Base-by-base conservation (phyloP, 1,139 yeast species). In the Candida gigantensis region DNA sequence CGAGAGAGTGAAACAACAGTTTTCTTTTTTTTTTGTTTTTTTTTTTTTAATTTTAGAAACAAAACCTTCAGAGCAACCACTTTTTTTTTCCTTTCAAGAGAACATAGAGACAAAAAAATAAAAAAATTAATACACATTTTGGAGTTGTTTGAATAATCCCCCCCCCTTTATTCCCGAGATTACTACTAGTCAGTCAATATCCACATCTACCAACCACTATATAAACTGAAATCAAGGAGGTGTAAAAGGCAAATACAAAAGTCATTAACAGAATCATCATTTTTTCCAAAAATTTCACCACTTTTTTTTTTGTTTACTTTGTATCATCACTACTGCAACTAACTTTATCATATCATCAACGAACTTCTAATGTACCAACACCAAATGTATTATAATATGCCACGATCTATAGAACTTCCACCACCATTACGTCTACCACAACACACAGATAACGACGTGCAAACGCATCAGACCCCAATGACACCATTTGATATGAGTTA, bases 401-500 rank as follows among this genome's bases (percentile, higher is more conserved):
- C 28, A 9, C 34, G 44, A 16, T 34, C 40, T n/a, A 30, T 39
- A 10, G 44, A 40, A 14, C 12, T 34, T 26, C 40, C 37, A 12
- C 39, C 44, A 10, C 42, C 44, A 14, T 34, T 42, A 12, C 39
- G 40, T 13, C 10, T 40, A 20, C 37, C 34, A 14, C 39, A 29
- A 9, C 30, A 17, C 10, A 17, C 16, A 6, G 10, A 25, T 18
- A 17, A 16, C 29, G 17, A 9, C 13, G 12, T 20, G 15, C 29
- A 25, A 18, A 24, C 19, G 10, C 32, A 20, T n/a, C 23, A 33
- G 16, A 24, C 36, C 14, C 54, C 50, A 30, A 34, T 45, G 32
- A 68, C 81, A 3, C 82, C 83, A 1, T 65, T 76, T 46, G 84
- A 78, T 47, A 53, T 72, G 40, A 57, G 69, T 5, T 77, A 75